These are phyloP conservation scores for Cantharellus anzutake DNA, from an alignment of 768 basidiomycete genomes.

Conservation along the genomic window DNA sequence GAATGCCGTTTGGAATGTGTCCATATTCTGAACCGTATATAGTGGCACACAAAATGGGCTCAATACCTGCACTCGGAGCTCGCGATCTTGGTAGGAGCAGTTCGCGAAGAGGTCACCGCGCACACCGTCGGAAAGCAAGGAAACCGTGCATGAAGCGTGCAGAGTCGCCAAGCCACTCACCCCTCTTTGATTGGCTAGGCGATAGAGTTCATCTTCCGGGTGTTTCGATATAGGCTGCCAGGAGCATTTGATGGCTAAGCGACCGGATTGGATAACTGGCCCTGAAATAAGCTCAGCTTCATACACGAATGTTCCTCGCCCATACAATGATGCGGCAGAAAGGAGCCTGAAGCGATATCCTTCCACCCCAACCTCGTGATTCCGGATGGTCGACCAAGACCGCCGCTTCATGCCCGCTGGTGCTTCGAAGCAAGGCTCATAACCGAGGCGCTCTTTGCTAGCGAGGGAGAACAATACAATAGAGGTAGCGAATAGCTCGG, in stretches of 20 bases:
- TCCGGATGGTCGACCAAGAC: not conserved
- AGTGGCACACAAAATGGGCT: not conserved
- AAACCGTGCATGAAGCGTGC: not conserved
- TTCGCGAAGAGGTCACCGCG: not conserved
- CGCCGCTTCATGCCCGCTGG: not conserved
- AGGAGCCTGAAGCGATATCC: not conserved
- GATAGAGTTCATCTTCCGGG: not conserved
- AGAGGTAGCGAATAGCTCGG: no score
- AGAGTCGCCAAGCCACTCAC: not conserved
- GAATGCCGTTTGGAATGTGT: not conserved
- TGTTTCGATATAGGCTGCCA: not conserved
- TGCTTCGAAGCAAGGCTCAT: not conserved
- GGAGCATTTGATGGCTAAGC: not conserved
- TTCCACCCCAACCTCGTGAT: not conserved
- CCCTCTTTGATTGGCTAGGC: not conserved
- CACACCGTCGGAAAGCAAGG: not conserved
- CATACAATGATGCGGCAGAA: not conserved
- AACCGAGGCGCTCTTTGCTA: not conserved
- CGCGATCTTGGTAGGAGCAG: not conserved
- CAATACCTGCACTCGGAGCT: not conserved
- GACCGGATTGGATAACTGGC: not conserved
- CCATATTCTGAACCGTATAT: not conserved
- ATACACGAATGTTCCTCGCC: not conserved
- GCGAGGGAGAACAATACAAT: no score
- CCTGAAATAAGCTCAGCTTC: not conserved